Base-by-base conservation (phyloP, 192 early-diverging fungal species). In the Ambispora gerdemannii region DNA sequence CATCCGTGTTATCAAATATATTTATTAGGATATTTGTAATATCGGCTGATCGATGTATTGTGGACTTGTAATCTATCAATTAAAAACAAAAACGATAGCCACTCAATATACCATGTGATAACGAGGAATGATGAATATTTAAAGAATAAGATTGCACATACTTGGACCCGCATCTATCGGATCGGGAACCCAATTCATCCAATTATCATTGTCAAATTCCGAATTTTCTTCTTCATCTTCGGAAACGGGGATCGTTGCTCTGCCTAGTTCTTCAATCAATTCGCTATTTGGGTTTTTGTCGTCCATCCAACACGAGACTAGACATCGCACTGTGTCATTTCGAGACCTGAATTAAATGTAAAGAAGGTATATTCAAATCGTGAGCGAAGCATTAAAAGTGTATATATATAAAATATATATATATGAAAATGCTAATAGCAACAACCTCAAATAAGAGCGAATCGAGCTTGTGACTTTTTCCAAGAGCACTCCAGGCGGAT, bases 1-100 rank as follows among this genome's bases (percentile, higher is more conserved):
- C 77, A 11, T 89, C 87, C 25, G 82, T 83, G 15, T 81, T 83
- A 65, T 92, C 88, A 65, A 86, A 93, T 13, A 92, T 87, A 61
- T 78, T 83, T 11, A 88, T 81, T 15, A 93, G 80, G 15, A 88
- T 76, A 58, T 83, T 82, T 20, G 89, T 83, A 6, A 90, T 87
- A 75, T 93, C 91, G n/a, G 72, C 68, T 10, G 67, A 75, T 13
- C 61, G 61, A 30, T 74, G 74, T 24, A 66, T 71, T n/a, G 62
- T 67, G 22, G 69, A 72, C 30, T 74, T 67, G 34, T 72, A 67
- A 31, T 67, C 73, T 74, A 31, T 38, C n/a, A n/a, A n/a, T n/a
- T n/a, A n/a, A n/a, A n/a, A n/a, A n/a, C n/a, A n/a, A n/a, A n/a
- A n/a, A n/a, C n/a, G 22, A 43, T 43, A 43, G 15, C 6, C 38